Base-by-base conservation (phyloP, 2,329 filamentous ascomycete genomes). In the Ceratocystis albifundus region DNA sequence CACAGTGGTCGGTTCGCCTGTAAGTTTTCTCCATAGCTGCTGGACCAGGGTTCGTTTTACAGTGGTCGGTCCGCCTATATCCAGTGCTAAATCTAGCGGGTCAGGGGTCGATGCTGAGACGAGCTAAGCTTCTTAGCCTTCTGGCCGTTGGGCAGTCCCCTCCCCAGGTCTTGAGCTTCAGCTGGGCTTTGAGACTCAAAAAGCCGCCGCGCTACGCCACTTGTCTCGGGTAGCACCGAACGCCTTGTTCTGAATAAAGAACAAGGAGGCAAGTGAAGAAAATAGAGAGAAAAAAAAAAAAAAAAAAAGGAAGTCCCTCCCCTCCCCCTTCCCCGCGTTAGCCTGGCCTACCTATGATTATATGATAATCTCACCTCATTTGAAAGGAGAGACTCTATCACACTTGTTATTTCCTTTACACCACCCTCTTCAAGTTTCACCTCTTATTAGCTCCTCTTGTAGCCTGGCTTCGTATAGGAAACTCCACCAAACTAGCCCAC, bases 191-290 rank as follows among this genome's bases (percentile, higher is more conserved):
- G 46, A 41, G 36, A 41, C 12, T 41, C 3, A 15, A 57, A 57
- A 57, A 32, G 22, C 53, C 53, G 53, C 53, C 22, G 30, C 53
- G 22, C 53, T 57, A 32, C 53, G 53, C 53, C 53, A 57, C 53
- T 57, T 57, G 53, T 57, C 53, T 57, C 53, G 53, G 53, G 17
- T 57, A 30, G 53, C 53, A 32, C 53, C 53, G 53, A 41, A 30
- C 53, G 15, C 22, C 53, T 57, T 28, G 22, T 57, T 57, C 22
- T 22, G 10, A 50, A n/a, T n/a, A 50, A 32, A 57, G 17, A 22
- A 28, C 10, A 3, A 57, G 17, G 22, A 57, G 22, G 22, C 45
- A 48, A 1, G 32, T 36, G 32, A 36, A n/a, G n/a, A n/a, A n/a
- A n/a, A n/a, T n/a, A n/a, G 32, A 12, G 2, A 36, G 12, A 2